phyloP scores from a whole-genome alignment of 2,329 filamentous ascomycete genomes.

The Cercospora nicotianae region DNA sequence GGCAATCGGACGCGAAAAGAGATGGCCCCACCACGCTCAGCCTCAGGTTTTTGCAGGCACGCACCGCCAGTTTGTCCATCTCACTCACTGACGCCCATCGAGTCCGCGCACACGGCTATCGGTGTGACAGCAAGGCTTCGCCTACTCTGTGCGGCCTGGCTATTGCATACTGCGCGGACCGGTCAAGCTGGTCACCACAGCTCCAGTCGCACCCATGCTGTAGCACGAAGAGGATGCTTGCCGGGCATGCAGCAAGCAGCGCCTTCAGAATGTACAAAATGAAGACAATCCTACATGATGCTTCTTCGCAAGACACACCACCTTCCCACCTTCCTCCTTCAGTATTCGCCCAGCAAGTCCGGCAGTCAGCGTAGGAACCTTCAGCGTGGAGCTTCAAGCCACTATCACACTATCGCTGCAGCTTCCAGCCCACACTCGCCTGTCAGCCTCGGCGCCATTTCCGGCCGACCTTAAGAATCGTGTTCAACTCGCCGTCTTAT shows the following conservation, averaged over 20 bases:
- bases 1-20: not conserved
- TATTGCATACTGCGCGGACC: not conserved
- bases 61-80: not conserved
- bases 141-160: not conserved
- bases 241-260: not conserved
- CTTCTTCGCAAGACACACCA: not conserved
- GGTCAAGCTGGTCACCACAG: not conserved
- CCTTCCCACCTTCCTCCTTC: not conserved
- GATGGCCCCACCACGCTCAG: not conserved
- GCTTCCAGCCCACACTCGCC: not conserved
- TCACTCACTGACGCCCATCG: not conserved
- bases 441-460: not conserved
- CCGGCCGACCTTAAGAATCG: not conserved
- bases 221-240: not conserved
- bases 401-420: constrained; percentile 5
- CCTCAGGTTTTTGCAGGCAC: not conserved
- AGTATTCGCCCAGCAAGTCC: not conserved
- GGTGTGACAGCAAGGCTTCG: not conserved
- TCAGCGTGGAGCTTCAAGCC: not conserved
- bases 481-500: not conserved
- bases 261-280: not conserved
- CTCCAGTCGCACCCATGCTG: not conserved
- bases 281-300: not conserved
- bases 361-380: not conserved
- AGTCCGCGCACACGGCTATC: not conserved